Conservation (phyloP, 169 alveolate species). For the Cryptosporidium andersoni region DNA sequence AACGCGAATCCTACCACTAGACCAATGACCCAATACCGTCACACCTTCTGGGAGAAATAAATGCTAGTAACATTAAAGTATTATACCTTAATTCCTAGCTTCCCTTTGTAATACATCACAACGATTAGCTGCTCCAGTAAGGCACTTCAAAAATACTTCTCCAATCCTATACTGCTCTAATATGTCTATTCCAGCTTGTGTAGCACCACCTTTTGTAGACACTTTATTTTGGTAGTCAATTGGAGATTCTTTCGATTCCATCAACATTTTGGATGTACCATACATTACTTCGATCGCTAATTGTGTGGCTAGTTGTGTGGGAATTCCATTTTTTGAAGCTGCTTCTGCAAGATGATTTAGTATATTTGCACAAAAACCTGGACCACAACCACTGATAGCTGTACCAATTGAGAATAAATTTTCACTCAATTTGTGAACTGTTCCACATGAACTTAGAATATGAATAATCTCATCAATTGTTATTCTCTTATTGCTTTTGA, state of each 20-base stretch:
- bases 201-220: slow-evolving; percentile 68
- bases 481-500: neutral
- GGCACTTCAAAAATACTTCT: slow-evolving; percentile 16
- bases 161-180: slow-evolving; percentile 17
- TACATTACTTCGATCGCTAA: slow-evolving; percentile 41
- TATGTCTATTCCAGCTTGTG: slow-evolving; percentile 64
- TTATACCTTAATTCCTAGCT: slow-evolving; percentile 2
- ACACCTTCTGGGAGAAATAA: no score
- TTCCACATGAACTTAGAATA: slow-evolving; percentile 40
- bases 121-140: slow-evolving; percentile 2
- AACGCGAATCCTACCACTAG: slow-evolving; percentile 99
- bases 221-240: slow-evolving; percentile 24
- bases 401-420: slow-evolving; percentile 44
- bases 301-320: slow-evolving; percentile 24
- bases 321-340: slow-evolving; percentile 21
- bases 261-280: slow-evolving; percentile 54
- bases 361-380: slow-evolving; percentile 45
- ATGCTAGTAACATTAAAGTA: neutral
- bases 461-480: slow-evolving; percentile 15
- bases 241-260: slow-evolving; percentile 10
- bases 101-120: slow-evolving; percentile 5
- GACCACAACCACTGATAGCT: slow-evolving; percentile 64
- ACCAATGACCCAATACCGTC: slow-evolving; percentile 78
- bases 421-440: slow-evolving; percentile 30
- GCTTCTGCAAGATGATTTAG: slow-evolving; percentile 28